phyloP scores from a whole-genome alignment of 2,329 filamentous ascomycete genomes.

The Neonectria ditissima region DNA sequence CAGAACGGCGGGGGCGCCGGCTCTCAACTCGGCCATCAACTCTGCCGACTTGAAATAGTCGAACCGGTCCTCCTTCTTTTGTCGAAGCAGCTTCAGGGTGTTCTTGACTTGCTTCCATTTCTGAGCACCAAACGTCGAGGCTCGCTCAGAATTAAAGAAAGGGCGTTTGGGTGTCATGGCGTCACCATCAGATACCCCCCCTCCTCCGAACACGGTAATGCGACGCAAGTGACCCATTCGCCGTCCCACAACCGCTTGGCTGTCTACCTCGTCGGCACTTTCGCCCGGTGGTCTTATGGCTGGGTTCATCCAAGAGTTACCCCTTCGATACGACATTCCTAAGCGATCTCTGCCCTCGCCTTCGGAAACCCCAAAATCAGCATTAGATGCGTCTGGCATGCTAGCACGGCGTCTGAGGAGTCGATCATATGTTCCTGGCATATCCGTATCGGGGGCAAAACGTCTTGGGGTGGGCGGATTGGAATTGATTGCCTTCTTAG shows the following conservation, averaged over 20 bases:
- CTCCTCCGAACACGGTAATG: slow-evolving; percentile 73
- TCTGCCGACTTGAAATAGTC: slow-evolving; percentile 97
- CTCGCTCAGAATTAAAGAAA: slow-evolving; percentile 73
- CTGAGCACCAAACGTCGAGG: slow-evolving; percentile 79
- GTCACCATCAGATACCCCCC: slow-evolving; percentile 73
- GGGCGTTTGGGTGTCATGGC: slow-evolving; percentile 67
- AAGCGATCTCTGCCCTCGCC: slow-evolving; percentile 77
- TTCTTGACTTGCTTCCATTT: slow-evolving; percentile 96
- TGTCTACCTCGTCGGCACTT: slow-evolving; percentile 64
- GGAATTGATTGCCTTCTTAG: slow-evolving; percentile 67
- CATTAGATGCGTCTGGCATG: slow-evolving; percentile 70
- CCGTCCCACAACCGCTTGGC: slow-evolving; percentile 59
- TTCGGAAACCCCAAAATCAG: slow-evolving; percentile 77
- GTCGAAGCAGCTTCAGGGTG: slow-evolving; percentile 81
- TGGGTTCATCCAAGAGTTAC: slow-evolving; percentile 68
- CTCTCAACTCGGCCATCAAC: slow-evolving; percentile 92
- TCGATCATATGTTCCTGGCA: slow-evolving; percentile 56
- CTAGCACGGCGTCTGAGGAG: slow-evolving; percentile 74
- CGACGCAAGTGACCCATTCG: slow-evolving; percentile 74
- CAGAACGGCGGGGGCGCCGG: slow-evolving; percentile 90
- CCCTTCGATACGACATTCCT: slow-evolving; percentile 64
- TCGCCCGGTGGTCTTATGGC: slow-evolving; percentile 61
- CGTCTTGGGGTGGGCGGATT: slow-evolving; percentile 74
- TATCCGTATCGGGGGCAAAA: slow-evolving; percentile 56
- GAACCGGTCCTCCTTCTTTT: slow-evolving; percentile 87